phyloP scores from a whole-genome alignment of 1,139 yeast species.

The Cylindricascospora bacillispora region DNA sequence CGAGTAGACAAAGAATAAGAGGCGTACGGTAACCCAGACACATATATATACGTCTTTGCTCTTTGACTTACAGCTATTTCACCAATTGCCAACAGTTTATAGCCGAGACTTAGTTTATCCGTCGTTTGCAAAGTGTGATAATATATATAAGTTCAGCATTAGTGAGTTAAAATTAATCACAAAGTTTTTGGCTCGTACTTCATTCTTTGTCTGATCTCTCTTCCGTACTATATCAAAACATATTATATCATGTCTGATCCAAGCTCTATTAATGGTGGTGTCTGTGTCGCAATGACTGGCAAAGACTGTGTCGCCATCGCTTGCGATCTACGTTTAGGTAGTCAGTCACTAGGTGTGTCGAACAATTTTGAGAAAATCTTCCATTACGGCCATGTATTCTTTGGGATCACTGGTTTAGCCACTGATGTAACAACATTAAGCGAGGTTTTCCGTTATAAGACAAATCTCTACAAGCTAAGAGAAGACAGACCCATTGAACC shows the following conservation, averaged over 20 bases:
- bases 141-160: no score
- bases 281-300: conserved; percentile 98
- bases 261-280: conserved; percentile 59
- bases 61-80: no score
- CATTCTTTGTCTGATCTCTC: no score
- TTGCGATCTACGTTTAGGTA: conserved; percentile 85
- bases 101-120: no score
- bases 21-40: no score
- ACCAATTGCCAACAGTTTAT: no score
- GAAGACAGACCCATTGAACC: conserved; percentile 94
- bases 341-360: conserved; percentile 84
- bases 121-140: no score
- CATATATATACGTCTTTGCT: no score
- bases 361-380: conserved; percentile 90
- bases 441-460: conserved; percentile 71
- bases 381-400: conserved; percentile 68
- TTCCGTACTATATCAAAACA: no score
- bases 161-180: no score
- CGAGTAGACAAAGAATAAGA: no score
- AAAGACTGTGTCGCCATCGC: conserved; percentile 98
- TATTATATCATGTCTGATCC: conserved; percentile 49
- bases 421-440: conserved; percentile 81
- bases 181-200: no score
- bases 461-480: conserved; percentile 77
- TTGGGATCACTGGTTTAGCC: conserved; percentile 92